Percentiles rank a stretch among this genome's conserved stretches.
Evolutionary conservation across 768 basidiomycete genomes (phyloP).

Genomic region (Russula sp.): DNA sequence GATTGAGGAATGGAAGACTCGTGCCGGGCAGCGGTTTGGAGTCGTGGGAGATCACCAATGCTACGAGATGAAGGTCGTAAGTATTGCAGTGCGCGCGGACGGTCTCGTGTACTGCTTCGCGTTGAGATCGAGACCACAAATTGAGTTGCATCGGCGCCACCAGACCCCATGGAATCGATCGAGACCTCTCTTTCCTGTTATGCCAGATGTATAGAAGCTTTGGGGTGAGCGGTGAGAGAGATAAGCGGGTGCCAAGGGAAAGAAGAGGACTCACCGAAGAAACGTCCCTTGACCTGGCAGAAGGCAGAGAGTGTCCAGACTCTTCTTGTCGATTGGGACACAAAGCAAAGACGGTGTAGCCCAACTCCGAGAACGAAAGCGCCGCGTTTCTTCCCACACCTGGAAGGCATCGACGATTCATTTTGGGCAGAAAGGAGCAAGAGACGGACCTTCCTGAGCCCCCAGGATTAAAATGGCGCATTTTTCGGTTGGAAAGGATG

Average conservation of each 20-base stretch:
- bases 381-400: slow-evolving; percentile 28
- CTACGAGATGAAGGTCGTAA: slow-evolving; percentile 27
- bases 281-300: slow-evolving; percentile 16
- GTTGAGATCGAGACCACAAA: slow-evolving; percentile 26
- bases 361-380: slow-evolving; percentile 29
- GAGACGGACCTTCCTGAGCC: slow-evolving; percentile 26
- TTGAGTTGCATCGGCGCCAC: slow-evolving; percentile 29
- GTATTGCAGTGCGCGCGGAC: slow-evolving; percentile 27
- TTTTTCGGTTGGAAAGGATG: slow-evolving; percentile 23
- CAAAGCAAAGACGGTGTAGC: slow-evolving; percentile 30
- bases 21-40: slow-evolving; percentile 4
- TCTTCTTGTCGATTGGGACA: slow-evolving; percentile 22
- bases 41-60: slow-evolving; percentile 26
- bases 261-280: slow-evolving; percentile 24
- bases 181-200: slow-evolving; percentile 27
- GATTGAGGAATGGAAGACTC: neutral
- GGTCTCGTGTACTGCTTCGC: slow-evolving; percentile 27
- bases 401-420: slow-evolving; percentile 15
- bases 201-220: slow-evolving; percentile 32
- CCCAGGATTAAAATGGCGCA: slow-evolving; percentile 29
- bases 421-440: neutral
- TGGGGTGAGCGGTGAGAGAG: neutral
- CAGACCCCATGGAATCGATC: slow-evolving; percentile 27
- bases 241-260: slow-evolving; percentile 1
- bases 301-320: neutral